Evolutionary conservation across 257 asterid species (phyloP).

Genomic region (Solanum medicagineum): DNA sequence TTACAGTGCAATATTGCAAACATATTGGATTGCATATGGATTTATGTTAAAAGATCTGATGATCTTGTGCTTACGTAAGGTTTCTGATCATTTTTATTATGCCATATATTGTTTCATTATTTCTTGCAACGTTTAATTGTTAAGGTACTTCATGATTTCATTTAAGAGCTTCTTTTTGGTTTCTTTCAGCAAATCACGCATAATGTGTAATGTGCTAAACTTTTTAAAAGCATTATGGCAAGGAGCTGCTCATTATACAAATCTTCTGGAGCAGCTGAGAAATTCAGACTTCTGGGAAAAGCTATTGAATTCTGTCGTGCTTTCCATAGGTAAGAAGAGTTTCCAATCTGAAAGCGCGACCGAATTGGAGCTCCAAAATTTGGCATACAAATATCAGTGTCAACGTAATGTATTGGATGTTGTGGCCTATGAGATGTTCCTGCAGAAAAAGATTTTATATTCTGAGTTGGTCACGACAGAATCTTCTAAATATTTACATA

Average conservation of each 20-base stretch:
- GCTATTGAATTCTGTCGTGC: conserved; percentile 37
- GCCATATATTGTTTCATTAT: neutral
- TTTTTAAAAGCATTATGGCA: conserved; percentile 91
- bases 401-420: conserved; percentile 55
- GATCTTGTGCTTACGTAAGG: conserved; percentile 53
- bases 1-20: conserved; percentile 28
- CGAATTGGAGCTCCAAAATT: conserved; percentile 24
- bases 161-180: neutral
- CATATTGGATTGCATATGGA: conserved; percentile 33
- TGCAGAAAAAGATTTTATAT: conserved; percentile 62
- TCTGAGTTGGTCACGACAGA: conserved; percentile 33
- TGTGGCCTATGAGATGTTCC: conserved; percentile 62
- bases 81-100: neutral
- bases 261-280: conserved; percentile 55
- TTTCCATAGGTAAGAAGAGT: conserved; percentile 17
- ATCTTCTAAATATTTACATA: conserved; percentile 25
- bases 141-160: neutral
- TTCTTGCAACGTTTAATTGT: neutral
- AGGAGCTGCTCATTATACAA: conserved; percentile 74
- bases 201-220: conserved; percentile 40
- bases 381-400: conserved; percentile 40
- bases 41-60: conserved; percentile 40
- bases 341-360: conserved; percentile 22
- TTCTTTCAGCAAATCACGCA: conserved; percentile 45
- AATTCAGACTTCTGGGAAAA: conserved; percentile 63